phyloP scores from a whole-genome alignment of 805 yeast genomes.

The Wickerhamiella sergipiensis region DNA sequence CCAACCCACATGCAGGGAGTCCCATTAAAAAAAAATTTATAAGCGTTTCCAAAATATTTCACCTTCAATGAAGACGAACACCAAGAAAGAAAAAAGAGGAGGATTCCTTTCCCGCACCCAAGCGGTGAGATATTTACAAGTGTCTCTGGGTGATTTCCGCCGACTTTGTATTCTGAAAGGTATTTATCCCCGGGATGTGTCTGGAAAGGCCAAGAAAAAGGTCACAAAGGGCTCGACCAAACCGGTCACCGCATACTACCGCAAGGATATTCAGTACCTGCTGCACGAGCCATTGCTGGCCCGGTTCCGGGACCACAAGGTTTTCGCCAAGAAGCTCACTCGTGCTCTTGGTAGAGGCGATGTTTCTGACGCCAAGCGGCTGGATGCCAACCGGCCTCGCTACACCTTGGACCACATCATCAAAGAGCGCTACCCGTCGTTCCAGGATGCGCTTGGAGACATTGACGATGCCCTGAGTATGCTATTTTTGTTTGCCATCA shows the following conservation, averaged over 20 bases:
- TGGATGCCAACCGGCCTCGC: slow-evolving; percentile 68
- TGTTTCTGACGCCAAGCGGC: slow-evolving; percentile 69
- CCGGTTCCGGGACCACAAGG: slow-evolving; percentile 89
- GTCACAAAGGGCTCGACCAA: slow-evolving; percentile 98
- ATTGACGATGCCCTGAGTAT: slow-evolving; percentile 89
- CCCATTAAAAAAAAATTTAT: slow-evolving; percentile 3
- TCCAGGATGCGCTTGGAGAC: slow-evolving; percentile 82
- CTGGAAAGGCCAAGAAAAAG: slow-evolving; percentile 88
- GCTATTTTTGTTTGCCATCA: slow-evolving; percentile 83
- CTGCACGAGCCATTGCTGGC: slow-evolving; percentile 87
- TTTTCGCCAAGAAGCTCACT: slow-evolving; percentile 81
- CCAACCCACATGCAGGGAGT: slow-evolving; percentile 1
- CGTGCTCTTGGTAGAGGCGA: slow-evolving; percentile 88
- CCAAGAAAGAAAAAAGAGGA: slow-evolving; percentile 11
- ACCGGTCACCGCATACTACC: slow-evolving; percentile 84
- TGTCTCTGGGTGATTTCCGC: slow-evolving; percentile 84
- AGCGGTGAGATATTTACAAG: slow-evolving; percentile 83
- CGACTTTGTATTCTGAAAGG: slow-evolving; percentile 96
- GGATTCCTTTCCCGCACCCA: slow-evolving; percentile 81
- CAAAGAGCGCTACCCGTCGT: slow-evolving; percentile 91
- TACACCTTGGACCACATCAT: slow-evolving; percentile 82
- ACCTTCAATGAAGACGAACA: slow-evolving; percentile 9
- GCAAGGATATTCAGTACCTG: slow-evolving; percentile 87
- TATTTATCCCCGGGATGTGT: slow-evolving; percentile 71
- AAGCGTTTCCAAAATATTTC: neutral